These are phyloP conservation scores for Aureobasidium sp. DNA, from an alignment of 2,329 filamentous ascomycete genomes.

Conservation along the genomic window DNA sequence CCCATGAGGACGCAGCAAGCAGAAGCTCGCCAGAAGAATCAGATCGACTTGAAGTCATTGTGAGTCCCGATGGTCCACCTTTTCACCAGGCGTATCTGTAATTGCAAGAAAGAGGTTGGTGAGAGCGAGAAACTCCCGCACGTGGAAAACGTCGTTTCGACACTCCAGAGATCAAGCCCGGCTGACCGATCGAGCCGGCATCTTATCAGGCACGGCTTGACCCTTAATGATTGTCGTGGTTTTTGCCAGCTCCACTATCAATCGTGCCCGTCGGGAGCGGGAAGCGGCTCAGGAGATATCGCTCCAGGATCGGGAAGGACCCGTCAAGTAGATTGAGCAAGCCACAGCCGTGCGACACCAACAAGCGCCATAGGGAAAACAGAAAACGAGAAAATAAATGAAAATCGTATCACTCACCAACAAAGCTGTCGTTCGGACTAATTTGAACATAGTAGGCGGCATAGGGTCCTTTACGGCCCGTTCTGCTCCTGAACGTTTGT, in stretches of 20 bases:
- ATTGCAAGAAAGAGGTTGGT: background rate
- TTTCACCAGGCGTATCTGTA: background rate
- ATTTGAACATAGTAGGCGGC: constrained; percentile 84
- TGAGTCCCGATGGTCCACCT: background rate
- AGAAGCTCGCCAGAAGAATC: background rate
- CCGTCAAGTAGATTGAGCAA: background rate
- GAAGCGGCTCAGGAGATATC: background rate
- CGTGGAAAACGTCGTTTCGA: background rate
- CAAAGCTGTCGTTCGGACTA: constrained; percentile 62
- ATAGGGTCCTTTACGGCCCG: constrained; percentile 79
- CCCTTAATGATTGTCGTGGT: background rate
- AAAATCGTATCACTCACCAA: constrained; percentile 49
- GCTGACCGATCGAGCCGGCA: background rate
- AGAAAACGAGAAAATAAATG: background rate
- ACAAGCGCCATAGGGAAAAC: background rate
- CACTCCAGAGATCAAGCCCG: background rate
- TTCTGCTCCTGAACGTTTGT: constrained; percentile 56
- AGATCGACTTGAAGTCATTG: background rate
- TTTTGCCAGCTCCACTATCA: background rate
- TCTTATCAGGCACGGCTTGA: constrained; percentile 2
- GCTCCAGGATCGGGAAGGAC: background rate
- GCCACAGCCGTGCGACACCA: background rate
- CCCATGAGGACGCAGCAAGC: background rate
- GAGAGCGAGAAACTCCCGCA: background rate
- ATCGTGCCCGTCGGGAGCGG: background rate